A percentile compares a stretch with the other conserved stretches of the same genome.
Conservation (phyloP, 441 rosid species). For the Rhodomyrtus psidioides region DNA sequence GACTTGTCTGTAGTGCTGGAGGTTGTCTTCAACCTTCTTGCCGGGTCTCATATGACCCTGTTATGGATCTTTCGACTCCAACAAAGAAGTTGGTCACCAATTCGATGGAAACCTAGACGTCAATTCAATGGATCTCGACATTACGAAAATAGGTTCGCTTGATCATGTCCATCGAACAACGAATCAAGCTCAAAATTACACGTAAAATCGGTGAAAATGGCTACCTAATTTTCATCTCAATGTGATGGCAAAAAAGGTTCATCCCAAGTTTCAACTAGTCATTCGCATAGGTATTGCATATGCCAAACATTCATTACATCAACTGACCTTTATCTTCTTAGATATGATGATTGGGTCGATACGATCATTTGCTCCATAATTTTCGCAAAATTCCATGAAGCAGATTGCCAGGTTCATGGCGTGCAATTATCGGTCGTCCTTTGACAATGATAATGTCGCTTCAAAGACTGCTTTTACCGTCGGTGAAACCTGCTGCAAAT, state of each 20-base stretch:
- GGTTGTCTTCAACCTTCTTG: not conserved
- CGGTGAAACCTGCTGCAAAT: not conserved
- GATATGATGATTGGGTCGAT: not conserved
- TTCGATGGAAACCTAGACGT: not conserved
- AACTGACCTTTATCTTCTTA: not conserved
- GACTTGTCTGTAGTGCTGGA: not conserved
- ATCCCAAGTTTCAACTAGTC: not conserved
- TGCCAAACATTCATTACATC: not conserved
- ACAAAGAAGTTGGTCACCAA: not conserved
- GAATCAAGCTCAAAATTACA: not conserved
- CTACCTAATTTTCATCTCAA: not conserved
- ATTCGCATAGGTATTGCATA: not conserved
- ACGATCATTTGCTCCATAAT: not conserved
- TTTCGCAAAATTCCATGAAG: not conserved
- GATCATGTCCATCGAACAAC: not conserved
- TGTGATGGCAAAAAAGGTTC: not conserved
- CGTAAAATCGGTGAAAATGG: not conserved
- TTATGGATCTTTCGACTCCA: not conserved
- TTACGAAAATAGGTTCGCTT: not conserved
- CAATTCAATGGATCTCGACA: not conserved
- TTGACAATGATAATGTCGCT: not conserved
- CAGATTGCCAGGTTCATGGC: not conserved
- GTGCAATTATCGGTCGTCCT: not conserved
- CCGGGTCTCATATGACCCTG: not conserved
- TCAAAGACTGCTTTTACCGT: not conserved